These are phyloP conservation scores for Euclidium syriacum DNA, from an alignment of 345 rosid genomes.

Conservation along the genomic window DNA sequence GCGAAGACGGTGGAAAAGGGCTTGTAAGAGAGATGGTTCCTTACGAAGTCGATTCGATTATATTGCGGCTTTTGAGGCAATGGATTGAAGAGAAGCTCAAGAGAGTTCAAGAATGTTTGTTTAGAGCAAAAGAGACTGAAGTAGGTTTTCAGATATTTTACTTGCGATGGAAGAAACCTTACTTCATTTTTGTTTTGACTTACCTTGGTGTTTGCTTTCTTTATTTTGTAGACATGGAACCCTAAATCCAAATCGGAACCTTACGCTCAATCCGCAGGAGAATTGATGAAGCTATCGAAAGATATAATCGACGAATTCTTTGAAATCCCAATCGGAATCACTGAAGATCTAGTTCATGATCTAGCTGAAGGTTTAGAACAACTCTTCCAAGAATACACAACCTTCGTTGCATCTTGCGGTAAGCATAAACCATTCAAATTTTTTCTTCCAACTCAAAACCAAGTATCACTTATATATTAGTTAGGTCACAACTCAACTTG, in stretches of 20 bases:
- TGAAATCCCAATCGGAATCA: conserved; percentile 69
- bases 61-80: conserved; percentile 44
- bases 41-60: conserved; percentile 69
- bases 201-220: background rate
- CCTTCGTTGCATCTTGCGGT: conserved; percentile 84
- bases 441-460: too few relatives aligned
- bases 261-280: conserved; percentile 68
- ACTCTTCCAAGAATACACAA: conserved; percentile 62
- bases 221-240: conserved; percentile 73
- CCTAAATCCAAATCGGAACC: conserved; percentile 95
- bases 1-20: conserved; percentile 80
- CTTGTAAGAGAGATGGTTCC: conserved; percentile 83
- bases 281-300: conserved; percentile 53
- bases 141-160: conserved; percentile 32
- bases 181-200: background rate
- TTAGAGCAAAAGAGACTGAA: conserved; percentile 72
- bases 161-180: background rate
- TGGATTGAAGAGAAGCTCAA: conserved; percentile 65
- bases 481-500: too few relatives aligned
- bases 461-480: too few relatives aligned
- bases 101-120: conserved; percentile 40
- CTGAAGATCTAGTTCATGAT: conserved; percentile 65
- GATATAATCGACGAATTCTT: conserved; percentile 77
- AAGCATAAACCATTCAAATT: conserved; percentile 6
- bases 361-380: conserved; percentile 66